These are phyloP conservation scores for Trifolium pratense DNA, from an alignment of 306 rosid genomes.

Conservation along the genomic window DNA sequence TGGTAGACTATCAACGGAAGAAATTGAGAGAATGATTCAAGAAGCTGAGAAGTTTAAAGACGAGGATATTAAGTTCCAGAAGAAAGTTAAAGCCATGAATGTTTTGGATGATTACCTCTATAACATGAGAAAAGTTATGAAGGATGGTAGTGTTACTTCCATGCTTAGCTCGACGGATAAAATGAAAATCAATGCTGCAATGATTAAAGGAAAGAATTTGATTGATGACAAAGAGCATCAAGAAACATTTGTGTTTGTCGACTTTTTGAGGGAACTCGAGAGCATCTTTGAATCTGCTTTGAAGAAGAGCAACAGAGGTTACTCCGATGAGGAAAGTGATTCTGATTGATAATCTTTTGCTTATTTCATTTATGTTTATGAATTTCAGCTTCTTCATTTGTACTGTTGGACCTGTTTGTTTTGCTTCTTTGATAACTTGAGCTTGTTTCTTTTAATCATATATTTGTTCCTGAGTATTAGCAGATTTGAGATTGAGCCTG, in stretches of 20 bases:
- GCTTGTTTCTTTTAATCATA: not conserved
- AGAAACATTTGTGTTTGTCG: not conserved
- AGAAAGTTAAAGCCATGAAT: slow-evolving; percentile 8
- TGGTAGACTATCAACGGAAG: not conserved
- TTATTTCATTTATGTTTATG: not conserved
- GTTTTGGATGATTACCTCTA: not conserved
- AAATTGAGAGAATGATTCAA: not conserved
- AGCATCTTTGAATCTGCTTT: not conserved
- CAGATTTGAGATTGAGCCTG: too few relatives aligned
- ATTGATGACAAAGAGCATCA: not conserved
- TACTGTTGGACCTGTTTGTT: not conserved
- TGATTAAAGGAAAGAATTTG: not conserved
- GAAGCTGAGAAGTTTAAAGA: not conserved
- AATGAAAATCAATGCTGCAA: not conserved
- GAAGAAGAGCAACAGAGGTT: not conserved
- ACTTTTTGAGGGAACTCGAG: not conserved
- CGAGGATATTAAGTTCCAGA: not conserved
- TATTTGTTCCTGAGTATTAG: not conserved
- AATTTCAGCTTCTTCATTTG: not conserved
- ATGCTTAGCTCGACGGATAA: not conserved
- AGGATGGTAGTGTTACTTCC: not conserved
- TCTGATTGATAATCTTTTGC: not conserved
- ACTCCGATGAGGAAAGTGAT: slow-evolving; percentile 10
- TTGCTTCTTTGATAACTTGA: not conserved
- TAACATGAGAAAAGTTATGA: not conserved